These are phyloP conservation scores for Thalassiosira hispida DNA, from an alignment of 352 stramenopile genomes.

Conservation along the genomic window DNA sequence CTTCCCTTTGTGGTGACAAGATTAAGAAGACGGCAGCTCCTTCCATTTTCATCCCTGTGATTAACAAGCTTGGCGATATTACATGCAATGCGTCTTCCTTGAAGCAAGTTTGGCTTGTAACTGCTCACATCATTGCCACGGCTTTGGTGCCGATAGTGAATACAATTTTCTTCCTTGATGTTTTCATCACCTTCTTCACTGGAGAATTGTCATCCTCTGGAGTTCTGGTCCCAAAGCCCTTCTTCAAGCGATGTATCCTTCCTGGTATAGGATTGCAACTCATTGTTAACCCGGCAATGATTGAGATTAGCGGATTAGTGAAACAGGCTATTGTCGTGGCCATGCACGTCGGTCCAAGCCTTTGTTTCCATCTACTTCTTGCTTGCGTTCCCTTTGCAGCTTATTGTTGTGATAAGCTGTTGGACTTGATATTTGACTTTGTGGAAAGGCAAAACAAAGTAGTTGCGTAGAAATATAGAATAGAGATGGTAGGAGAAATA, in stretches of 20 bases:
- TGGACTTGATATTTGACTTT: constrained; percentile 42
- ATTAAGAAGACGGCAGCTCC: constrained; percentile 13
- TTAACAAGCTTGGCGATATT: constrained; percentile 45
- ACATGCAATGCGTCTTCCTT: constrained; percentile 42
- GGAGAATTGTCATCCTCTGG: constrained; percentile 64
- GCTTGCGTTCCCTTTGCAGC: constrained; percentile 13
- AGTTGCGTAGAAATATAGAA: no score
- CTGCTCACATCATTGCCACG: constrained; percentile 26
- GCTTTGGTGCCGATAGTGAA: constrained; percentile 42
- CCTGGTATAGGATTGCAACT: constrained; percentile 75
- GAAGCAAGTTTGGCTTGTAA: constrained; percentile 43
- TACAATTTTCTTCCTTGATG: constrained; percentile 70
- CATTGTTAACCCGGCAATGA: constrained; percentile 74
- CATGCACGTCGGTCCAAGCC: constrained; percentile 38
- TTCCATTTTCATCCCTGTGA: constrained; percentile 18
- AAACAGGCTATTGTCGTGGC: constrained; percentile 9
- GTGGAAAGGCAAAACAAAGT: constrained; percentile 43
- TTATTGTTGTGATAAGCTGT: constrained; percentile 16
- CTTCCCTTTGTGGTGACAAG: constrained; percentile 11
- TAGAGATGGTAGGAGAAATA: no score
- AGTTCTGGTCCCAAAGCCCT: constrained; percentile 58
- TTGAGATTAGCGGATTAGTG: constrained; percentile 35
- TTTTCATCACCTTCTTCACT: constrained; percentile 82
- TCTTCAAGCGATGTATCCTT: constrained; percentile 69
- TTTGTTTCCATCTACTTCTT: constrained; percentile 35